Evolutionary conservation across 1,139 yeast genomes (phyloP).

Genomic region (Zygoascus sp.): DNA sequence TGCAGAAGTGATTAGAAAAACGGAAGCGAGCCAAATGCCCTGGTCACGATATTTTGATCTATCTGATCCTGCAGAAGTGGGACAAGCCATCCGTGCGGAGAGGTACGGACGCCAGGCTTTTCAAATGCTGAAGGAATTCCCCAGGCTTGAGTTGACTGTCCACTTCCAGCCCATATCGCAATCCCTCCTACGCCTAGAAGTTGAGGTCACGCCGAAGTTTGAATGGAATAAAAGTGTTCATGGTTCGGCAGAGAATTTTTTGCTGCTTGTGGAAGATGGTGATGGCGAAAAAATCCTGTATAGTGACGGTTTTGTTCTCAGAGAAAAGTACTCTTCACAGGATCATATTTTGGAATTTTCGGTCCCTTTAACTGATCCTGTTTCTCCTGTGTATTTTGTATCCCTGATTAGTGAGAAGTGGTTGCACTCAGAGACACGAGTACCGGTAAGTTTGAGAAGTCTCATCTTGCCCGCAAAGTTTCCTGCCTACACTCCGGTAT

Average conservation of each 20-base stretch:
- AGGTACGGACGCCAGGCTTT: conserved; percentile 59
- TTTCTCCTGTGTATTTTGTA: conserved; percentile 75
- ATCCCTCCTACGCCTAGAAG: conserved; percentile 56
- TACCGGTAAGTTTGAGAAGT: conserved; percentile 56
- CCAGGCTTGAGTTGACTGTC: conserved; percentile 55
- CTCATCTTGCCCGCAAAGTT: conserved; percentile 64
- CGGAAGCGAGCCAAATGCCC: conserved; percentile 79
- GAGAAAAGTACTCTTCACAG: conserved; percentile 44
- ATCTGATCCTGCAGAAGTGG: conserved; percentile 64
- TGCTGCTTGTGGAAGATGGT: conserved; percentile 73
- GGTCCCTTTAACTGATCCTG: conserved; percentile 53
- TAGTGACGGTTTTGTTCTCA: conserved; percentile 52
- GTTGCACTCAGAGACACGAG: conserved; percentile 67
- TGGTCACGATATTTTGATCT: conserved; percentile 74
- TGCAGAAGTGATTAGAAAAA: conserved; percentile 58
- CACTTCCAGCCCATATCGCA: conserved; percentile 74
- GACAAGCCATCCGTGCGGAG: conserved; percentile 74
- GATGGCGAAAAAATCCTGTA: conserved; percentile 73
- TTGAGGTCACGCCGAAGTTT: conserved; percentile 70
- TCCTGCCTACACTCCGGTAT: conserved; percentile 55
- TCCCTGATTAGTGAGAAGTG: conserved; percentile 75
- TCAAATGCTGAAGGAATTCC: conserved; percentile 66
- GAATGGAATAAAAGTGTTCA: conserved; percentile 66
- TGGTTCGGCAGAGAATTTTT: conserved; percentile 60
- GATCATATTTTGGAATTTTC: conserved; percentile 63